These are phyloP conservation scores for Crithidia fasciculata DNA, from an alignment of 208 protist genomes.

Conservation along the genomic window DNA sequence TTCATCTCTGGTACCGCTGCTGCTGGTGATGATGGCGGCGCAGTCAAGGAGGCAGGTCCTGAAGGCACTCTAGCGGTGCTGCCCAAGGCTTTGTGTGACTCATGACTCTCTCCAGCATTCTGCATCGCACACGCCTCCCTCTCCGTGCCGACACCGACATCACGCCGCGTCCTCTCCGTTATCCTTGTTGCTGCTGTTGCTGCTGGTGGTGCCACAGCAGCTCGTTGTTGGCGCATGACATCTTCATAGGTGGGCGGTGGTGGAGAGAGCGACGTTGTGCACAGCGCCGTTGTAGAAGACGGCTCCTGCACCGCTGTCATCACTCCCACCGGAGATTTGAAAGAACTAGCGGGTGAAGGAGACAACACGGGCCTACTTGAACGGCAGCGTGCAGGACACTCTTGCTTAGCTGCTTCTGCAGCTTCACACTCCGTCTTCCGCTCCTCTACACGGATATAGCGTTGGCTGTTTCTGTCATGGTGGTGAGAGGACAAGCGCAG, in stretches of 20 bases:
- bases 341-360: neutral
- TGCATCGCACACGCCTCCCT: neutral
- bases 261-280: neutral
- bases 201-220: neutral
- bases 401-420: neutral
- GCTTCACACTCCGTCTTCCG: neutral
- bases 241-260: conserved; percentile 28
- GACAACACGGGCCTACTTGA: too few species aligned
- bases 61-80: too few species aligned
- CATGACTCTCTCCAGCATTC: neutral
- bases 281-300: neutral
- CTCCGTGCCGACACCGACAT: conserved; percentile 24
- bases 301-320: neutral
- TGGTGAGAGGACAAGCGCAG: neutral
- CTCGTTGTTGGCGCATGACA: neutral
- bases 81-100: neutral
- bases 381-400: neutral
- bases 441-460: too few species aligned
- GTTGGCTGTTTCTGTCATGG: too few species aligned
- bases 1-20: too few species aligned
- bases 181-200: neutral
- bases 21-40: too few species aligned
- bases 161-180: neutral
- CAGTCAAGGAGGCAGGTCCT: neutral
- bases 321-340: neutral